Evolutionary conservation across 2,329 filamentous ascomycete species (phyloP), one percentile per base, ranked within the genome.

Genomic region (Colletotrichum filicis): DNA sequence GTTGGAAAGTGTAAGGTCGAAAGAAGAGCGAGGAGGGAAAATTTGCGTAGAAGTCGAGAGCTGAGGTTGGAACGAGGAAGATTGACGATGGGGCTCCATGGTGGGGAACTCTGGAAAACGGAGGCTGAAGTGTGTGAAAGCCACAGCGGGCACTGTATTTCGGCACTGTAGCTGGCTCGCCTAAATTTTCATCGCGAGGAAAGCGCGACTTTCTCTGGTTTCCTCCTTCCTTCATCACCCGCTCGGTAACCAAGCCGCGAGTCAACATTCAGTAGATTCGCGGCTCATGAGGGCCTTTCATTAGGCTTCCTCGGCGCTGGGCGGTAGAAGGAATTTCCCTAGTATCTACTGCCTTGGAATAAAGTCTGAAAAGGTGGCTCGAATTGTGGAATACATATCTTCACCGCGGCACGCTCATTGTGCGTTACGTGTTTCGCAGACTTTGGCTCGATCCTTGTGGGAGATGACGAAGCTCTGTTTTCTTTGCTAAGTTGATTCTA

Each of bases 291-390:
- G 74, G 73, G 67, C 71, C 87, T 89, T 89, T 89, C 89, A 90
- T 84, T 89, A 90, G 86, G 83, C 81, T 79, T 82, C 82, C 82
- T 83, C 82, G 76, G 77, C 82, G 84, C 84, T 86, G 89, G 87
- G 91, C 89, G 91, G 88, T 82, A 93, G 91, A 93, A 75, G 28
- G 65, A 79, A 73, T 69, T 90, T 92, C 87, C 90, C 92, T 92
- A 92, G 93, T 95, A 95, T 95, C 93, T 95, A 92, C 93, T 94
- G 91, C 92, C 92, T 92, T 93, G 89, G 92, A 95, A 90, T 92
- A 84, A 84, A 83, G 82, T 87, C 87, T 94, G 93, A 94, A 90
- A 91, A 91, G 91, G 92, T 91, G 87, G 93, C 92, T 95, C 93
- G 93, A 94, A 92, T 91, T 91, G 91, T 91, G 89, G 92, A 74